Evolutionary conservation across 1,284 basidiomycete species (phyloP), one percentile per base, ranked within the genome.

Genomic region (Mycosarcoma maydis): DNA sequence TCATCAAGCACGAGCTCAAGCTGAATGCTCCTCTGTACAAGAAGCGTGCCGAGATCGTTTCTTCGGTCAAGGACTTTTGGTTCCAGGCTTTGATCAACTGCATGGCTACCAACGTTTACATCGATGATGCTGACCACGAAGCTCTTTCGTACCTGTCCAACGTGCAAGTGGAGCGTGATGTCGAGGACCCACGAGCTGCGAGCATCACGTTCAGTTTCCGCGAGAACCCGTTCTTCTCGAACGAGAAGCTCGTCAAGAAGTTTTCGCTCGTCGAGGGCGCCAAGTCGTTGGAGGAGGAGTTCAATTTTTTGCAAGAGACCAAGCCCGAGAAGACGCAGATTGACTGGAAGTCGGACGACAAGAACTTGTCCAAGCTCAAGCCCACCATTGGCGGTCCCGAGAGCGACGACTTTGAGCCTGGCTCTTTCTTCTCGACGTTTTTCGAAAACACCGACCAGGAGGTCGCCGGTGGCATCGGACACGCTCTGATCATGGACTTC

Each of bases 381-480:
- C 91, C 92, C 40, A 88, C 88, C 36, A 85, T 87, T 24, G 75
- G 73, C 46, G 68, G 57, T 29, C 62, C 60, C 20, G 53, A 62
- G 24, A 56, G 47, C 19, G 73, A 70, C 47, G 74, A 86, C 51
- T 88, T 88, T 33, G 91, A 92, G 54, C 83, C 86, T 42, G 92
- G 92, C 53, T 91, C 88, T 77, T 92, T 94, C 85, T 94, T 94
- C 86, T 91, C 92, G 83, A 89, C 89, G 76, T 92, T 94, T 72
- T 91, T 90, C 81, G 81, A 86, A 38, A 76, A 64, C 53, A 61
- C 61, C 20, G 60, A 69, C 45, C 52, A 47, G 29, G 70, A 76
- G 58, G 45, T 77, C 6, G 75, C 75, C 0, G 77, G 71, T 38
- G 70, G 68, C 26, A 77, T 81, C 20, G 79, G 76, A 24, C 73